A percentile compares a stretch with the other conserved stretches of the same genome.
Conservation (phyloP, 2,329 filamentous ascomycete species). For the Sarocladium strictum region DNA sequence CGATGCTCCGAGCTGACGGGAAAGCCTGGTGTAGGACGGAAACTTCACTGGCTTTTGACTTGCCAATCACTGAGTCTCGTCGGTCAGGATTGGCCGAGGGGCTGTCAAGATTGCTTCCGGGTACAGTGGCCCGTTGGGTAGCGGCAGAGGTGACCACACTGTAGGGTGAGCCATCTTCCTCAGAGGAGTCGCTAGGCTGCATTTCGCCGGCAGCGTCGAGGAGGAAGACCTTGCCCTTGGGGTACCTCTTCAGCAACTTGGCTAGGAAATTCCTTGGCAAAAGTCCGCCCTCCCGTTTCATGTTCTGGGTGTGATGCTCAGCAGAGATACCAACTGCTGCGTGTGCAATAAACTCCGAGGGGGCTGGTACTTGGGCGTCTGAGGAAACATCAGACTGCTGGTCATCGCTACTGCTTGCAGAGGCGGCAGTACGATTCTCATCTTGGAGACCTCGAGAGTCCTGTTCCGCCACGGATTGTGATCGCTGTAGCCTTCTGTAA, state of each 20-base stretch:
- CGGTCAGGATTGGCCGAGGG: no score
- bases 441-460: conserved; percentile 13
- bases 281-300: conserved; percentile 12
- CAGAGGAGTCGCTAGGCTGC: conserved; percentile 22
- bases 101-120: no score
- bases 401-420: conserved; percentile 18
- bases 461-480: neutral
- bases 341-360: conserved; percentile 30
- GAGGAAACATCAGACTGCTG: neutral
- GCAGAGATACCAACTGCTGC: conserved; percentile 27
- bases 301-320: conserved; percentile 20
- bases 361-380: conserved; percentile 2
- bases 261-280: conserved; percentile 33
- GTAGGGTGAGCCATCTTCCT: conserved; percentile 13
- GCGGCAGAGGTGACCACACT: no score
- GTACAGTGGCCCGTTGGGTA: neutral
- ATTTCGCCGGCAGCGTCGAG: conserved; percentile 32
- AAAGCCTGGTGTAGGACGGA: no score
- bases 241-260: conserved; percentile 36
- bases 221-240: conserved; percentile 39
- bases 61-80: no score
- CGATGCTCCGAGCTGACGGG: no score
- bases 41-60: no score
- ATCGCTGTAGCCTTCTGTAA: conserved; percentile 8
- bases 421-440: conserved; percentile 12